Percentiles rank a stretch among this genome's conserved stretches.
These are phyloP conservation scores for Candida bentonensis DNA, from an alignment of 805 yeast species.

Conservation along the genomic window DNA sequence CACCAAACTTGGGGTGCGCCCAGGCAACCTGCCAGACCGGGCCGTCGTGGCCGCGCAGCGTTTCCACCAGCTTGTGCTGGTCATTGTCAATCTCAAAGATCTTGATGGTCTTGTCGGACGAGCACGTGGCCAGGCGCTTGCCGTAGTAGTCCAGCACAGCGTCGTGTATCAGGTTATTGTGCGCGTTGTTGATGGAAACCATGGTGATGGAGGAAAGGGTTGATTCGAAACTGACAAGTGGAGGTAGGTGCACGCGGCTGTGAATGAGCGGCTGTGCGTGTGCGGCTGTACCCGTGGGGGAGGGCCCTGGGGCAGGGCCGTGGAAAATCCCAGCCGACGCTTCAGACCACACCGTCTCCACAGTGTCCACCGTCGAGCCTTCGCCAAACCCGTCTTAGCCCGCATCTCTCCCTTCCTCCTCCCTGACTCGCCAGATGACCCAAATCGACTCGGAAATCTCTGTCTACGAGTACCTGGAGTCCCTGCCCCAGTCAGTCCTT, in stretches of 20 bases:
- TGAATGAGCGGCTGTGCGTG: constrained; percentile 4
- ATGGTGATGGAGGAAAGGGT: constrained; percentile 5
- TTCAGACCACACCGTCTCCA: too few relatives aligned
- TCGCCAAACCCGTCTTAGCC: too few relatives aligned
- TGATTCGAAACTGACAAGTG: too few relatives aligned
- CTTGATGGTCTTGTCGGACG: constrained; percentile 91
- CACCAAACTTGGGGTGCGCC: constrained; percentile 98
- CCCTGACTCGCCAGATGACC: too few relatives aligned
- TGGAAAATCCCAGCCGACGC: too few relatives aligned
- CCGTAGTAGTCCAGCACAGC: constrained; percentile 97
- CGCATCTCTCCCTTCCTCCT: too few relatives aligned
- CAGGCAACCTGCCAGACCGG: constrained; percentile 98
- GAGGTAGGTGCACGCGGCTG: not conserved
- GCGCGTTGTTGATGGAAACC: constrained; percentile 87
- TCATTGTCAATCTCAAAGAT: constrained; percentile 86
- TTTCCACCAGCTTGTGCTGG: constrained; percentile 59
- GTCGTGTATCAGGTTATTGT: constrained; percentile 87
- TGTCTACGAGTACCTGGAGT: constrained; percentile 80
- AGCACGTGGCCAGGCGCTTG: constrained; percentile 86
- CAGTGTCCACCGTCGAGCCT: too few relatives aligned
- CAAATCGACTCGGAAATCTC: constrained; percentile 9
- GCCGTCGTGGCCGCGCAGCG: constrained; percentile 83
- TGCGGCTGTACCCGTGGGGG: too few relatives aligned
- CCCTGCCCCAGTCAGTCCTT: constrained; percentile 78
- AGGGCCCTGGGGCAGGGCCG: too few relatives aligned